Base-by-base conservation (phyloP, 345 rosid genomes). In the Linum usitatissimum region DNA sequence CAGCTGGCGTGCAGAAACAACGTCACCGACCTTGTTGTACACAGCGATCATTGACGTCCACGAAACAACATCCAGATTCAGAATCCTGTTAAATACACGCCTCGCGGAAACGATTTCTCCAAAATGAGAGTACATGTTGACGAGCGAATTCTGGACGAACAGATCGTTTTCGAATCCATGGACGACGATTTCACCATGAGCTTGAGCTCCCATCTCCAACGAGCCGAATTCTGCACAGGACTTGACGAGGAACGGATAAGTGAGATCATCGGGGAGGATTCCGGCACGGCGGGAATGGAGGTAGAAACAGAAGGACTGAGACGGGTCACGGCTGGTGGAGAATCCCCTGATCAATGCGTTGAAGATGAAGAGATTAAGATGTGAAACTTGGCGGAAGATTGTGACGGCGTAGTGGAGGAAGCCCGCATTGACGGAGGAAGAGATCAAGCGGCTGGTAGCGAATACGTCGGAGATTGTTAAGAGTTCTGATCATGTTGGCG, bases 21-120 rank as follows among this genome's bases (percentile, higher is more conserved):
- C 71, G 57, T 80, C 71, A 17, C 92, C 86, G 4, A 75, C 42
- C 65, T 68, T 80, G 5, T 66, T 74, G 18, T 70, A 84, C 0
- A 86, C 88, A 3, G 76, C 67, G 0, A 87, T 71, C 88, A 87
- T 85, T 0, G 87, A 84, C 60, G 86, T 87, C 90, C 90, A 90
- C 3, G 88, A 90, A 68, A 18, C 18, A 21, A 31, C 30, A 9
- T 10, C 39, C 3, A 65, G 7, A 18, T 20, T 15, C 20, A 18
- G 10, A 23, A 55, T 62, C 19, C 59, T 56, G 19, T 62, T 45
- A 55, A 84, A 83, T 14, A 84, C 65, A 48, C 56, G 61, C 19
- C 75, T 72, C 9, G 94, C 94, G 0, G 88, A 64, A 49, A 66
- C 17, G 17, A 84, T 63, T 68, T 70, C 76, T 55, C 89, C 88